Base-by-base conservation (phyloP, 306 rosid species). In the Aeschynomene evenia region DNA sequence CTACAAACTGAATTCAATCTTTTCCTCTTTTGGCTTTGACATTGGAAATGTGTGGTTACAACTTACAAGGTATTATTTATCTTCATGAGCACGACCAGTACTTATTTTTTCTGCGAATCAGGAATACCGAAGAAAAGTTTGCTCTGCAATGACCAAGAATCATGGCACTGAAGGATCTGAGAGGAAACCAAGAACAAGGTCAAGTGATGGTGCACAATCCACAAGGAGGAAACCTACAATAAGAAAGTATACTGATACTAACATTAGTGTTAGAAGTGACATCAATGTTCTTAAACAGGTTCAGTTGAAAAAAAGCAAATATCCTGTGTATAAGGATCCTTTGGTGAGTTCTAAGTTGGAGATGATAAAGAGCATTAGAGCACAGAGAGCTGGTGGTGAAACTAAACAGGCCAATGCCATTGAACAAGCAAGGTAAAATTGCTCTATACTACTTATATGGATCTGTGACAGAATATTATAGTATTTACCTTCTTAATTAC, bases 301-400 rank as follows among this genome's bases (percentile, higher is more conserved):
- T 59, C 70, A 18, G 68, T 33, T 56, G 53, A 84, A 80, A 82
- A 88, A 80, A 83, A 76, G 80, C 45, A 84, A 73, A 60, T 75
- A 83, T 68, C 95, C 95, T 20, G 72, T 62, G 66, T 89, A 83
- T 78, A 94, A 84, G 80, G 99, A 94, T 83, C 99, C 99, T 73
- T 60, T 84, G 73, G 95, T 79, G 36, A 83, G 87, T 76, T 91
- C 89, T 10, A 94, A 94, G 85, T 89, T 94, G 81, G 89, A 85
- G 82, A 89, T 94, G 97, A 82, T 94, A 71, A 91, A 83, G 68
- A 91, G 81, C 67, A 78, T 94, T 76, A 81, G 99, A 82, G 97
- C 96, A 56, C 83, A 87, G 81, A 85, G 97, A 74, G 89, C 87
- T 51, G 77, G 77, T 19, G 76, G 62, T 18, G 99, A 89, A 76